Percentiles rank a stretch among this genome's conserved stretches.
Conservation (phyloP, 1,284 basidiomycete species). For the Rhodotorula sp. region DNA sequence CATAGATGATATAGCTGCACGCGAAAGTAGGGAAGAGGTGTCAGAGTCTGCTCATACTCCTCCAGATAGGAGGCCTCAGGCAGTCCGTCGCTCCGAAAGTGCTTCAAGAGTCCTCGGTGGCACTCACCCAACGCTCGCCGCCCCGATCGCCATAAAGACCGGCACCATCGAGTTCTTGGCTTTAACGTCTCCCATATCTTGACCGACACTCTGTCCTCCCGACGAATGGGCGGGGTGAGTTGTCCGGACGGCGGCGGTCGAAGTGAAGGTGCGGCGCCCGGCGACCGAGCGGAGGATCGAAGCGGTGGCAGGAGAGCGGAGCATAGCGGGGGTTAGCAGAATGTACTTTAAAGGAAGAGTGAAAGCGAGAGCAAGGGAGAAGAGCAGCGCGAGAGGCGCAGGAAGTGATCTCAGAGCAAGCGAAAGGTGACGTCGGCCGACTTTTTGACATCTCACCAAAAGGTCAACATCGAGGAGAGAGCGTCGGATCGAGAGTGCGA, state of each 20-base stretch:
- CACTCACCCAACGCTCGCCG: neutral
- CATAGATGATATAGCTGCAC: neutral
- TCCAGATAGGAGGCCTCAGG: no score
- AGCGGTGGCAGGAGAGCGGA: neutral
- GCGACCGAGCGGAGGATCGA: neutral
- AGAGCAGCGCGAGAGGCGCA: neutral
- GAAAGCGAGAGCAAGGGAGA: no score
- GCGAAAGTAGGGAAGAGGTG: no score
- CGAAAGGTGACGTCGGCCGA: no score
- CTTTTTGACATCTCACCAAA: no score
- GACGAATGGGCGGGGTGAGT: neutral
- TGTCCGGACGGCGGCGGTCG: neutral
- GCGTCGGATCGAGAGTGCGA: no score
- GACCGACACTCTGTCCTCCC: neutral
- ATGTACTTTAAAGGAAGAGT: no score
- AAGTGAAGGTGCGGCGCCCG: neutral
- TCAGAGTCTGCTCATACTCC: no score
- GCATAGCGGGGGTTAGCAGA: neutral
- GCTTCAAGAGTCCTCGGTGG: no score
- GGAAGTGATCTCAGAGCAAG: no score
- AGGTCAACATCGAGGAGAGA: no score
- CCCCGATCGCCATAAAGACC: neutral
- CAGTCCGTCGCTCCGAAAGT: no score
- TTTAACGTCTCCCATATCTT: slow-evolving; percentile 4
- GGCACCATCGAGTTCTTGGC: slow-evolving; percentile 8